Conservation (phyloP, 164 flowering plant genomes). For the Platanus orientalis region DNA sequence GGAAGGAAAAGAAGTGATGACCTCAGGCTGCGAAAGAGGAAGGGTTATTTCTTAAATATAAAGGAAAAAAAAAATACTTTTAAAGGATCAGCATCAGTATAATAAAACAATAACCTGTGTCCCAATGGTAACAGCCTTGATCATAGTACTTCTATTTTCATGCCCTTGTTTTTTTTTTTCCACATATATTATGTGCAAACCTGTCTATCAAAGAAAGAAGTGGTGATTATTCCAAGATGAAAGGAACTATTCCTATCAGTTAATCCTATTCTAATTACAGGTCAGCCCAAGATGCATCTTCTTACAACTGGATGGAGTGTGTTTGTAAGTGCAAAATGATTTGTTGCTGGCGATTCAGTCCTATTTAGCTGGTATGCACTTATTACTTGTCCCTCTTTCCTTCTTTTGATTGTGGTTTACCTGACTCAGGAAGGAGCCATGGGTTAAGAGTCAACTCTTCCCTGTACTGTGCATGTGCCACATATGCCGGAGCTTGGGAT, state of each 20-base stretch:
- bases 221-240: too few species aligned
- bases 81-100: too few species aligned
- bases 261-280: conserved; percentile 3
- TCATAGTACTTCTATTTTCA: too few species aligned
- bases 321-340: conserved; percentile 18
- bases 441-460: not conserved
- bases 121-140: too few species aligned
- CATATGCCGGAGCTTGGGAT: not conserved
- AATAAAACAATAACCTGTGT: too few species aligned
- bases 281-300: conserved; percentile 20
- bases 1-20: too few species aligned
- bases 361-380: conserved; percentile 15
- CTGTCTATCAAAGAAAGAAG: too few species aligned
- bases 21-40: too few species aligned
- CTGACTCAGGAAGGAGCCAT: not conserved
- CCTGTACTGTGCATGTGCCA: not conserved
- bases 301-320: conserved; percentile 19
- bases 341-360: conserved; percentile 19
- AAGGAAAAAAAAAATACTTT: too few species aligned
- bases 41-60: too few species aligned
- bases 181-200: too few species aligned
- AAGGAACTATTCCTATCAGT: not conserved
- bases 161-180: too few species aligned
- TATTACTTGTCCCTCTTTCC: conserved; percentile 38
- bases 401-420: conserved; percentile 50